Evolutionary conservation across 495 filamentous ascomycete genomes (phyloP), one percentile per base, ranked within the genome.

Genomic region (Talaromyces ruber): DNA sequence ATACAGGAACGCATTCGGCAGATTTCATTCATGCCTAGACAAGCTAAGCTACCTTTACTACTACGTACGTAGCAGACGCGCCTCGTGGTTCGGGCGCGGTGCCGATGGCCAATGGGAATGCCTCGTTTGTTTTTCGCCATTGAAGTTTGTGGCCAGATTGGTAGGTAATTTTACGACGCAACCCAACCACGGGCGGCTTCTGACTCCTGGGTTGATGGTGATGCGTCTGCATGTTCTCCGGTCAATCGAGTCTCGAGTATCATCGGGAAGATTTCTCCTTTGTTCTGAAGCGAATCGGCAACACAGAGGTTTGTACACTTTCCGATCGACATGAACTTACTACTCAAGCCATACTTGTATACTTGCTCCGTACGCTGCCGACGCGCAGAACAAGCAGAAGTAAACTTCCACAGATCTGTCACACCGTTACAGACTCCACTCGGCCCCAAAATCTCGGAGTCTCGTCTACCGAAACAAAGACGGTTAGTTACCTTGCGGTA

Each of bases 371-470:
- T 37, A 37, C 45, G 18, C 8, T 53, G 18, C 18, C 7, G 24
- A 53, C 22, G 11, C 43, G n/a, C n/a, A n/a, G n/a, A n/a, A n/a
- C n/a, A 51, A 51, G 14, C 14, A 53, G 8, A 25, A 53, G 12
- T 25, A 53, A 21, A 53, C 21, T 25, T 53, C 21, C 51, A 37
- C 51, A 53, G 51, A 53, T 51, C 51, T 53, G 21, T 28, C 51
- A 25, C 51, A 21, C 51, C 51, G 51, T 53, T 53, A 25, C 51
- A 25, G 25, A 53, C 51, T 53, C 51, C 51, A 53, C 51, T 53
- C 51, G 51, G 51, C 51, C 51, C 51, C 51, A 53, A 53, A 24
- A 14, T 54, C 22, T 54, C 51, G 51, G 51, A 54, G 51, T 54
- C 22, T 28, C 9, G 4, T 54, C 22, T 26, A 28, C 26, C 51